Evolutionary conservation across 208 protist genomes (phyloP).

Genomic region (Acanthamoeba lenticulata): DNA sequence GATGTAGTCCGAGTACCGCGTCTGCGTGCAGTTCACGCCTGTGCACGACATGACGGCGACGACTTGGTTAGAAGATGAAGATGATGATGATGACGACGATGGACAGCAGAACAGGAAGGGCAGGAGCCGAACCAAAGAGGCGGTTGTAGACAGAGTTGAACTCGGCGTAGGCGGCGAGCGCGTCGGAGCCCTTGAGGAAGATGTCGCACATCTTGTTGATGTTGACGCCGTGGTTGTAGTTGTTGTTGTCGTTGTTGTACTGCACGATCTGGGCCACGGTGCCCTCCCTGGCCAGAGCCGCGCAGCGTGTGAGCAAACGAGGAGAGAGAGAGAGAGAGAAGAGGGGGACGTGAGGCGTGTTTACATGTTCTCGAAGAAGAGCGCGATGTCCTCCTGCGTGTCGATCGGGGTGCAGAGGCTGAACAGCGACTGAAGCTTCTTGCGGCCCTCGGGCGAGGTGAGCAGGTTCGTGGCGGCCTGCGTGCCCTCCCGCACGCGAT

Average conservation of each 20-base stretch:
- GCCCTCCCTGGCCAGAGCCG: neutral
- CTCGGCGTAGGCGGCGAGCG: neutral
- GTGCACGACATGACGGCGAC: neutral
- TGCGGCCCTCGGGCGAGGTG: neutral
- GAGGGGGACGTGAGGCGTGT: neutral
- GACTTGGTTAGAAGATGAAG: neutral
- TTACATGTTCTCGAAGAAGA: constrained; percentile 61
- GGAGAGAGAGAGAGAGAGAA: neutral
- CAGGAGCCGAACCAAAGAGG: neutral
- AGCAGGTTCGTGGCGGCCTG: neutral
- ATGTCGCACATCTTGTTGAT: constrained; percentile 57
- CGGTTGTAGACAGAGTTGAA: constrained; percentile 38
- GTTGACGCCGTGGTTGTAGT: constrained; percentile 49
- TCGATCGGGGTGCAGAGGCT: constrained; percentile 50
- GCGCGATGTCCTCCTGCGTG: neutral
- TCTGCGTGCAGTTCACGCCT: constrained; percentile 38
- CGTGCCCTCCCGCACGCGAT: neutral
- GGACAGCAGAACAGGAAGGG: neutral
- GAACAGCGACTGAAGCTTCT: constrained; percentile 2
- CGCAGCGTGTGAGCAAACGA: neutral
- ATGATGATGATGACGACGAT: neutral
- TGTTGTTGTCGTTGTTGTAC: constrained; percentile 55
- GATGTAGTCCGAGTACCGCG: constrained; percentile 52
- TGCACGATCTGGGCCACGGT: constrained; percentile 43
- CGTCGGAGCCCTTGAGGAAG: constrained; percentile 11